phyloP scores from a whole-genome alignment of 2,329 filamentous ascomycete species.

The Paecilomyces sp. region DNA sequence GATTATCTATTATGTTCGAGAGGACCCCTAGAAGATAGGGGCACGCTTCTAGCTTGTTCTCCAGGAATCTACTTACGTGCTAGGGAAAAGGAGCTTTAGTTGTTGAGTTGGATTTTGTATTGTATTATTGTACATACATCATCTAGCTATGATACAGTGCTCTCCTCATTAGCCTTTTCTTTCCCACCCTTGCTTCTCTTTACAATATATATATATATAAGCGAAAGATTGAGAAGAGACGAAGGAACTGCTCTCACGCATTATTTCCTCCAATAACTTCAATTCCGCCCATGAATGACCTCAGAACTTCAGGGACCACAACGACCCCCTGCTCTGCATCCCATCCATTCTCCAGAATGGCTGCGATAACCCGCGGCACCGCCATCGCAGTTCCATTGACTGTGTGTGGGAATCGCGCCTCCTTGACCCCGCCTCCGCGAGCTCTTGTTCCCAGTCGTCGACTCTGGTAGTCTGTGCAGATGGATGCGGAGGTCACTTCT shows the following conservation, averaged over 20 bases:
- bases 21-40: too few species aligned
- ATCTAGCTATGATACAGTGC: not conserved
- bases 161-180: not conserved
- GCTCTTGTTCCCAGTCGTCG: conserved; percentile 72
- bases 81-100: not conserved
- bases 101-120: not conserved
- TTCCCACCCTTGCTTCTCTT: not conserved
- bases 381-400: conserved; percentile 92
- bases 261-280: conserved; percentile 50
- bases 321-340: conserved; percentile 62
- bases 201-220: not conserved
- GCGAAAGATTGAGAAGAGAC: not conserved
- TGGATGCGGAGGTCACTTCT: conserved; percentile 82
- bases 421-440: conserved; percentile 41
- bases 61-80: too few species aligned
- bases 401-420: conserved; percentile 72
- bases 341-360: conserved; percentile 87
- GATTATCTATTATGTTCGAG: not conserved
- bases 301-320: conserved; percentile 68
- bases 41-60: too few species aligned
- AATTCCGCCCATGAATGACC: conserved; percentile 75
- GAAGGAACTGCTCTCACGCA: not conserved
- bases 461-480: conserved; percentile 92
- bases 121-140: not conserved
- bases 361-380: conserved; percentile 80